phyloP scores from a whole-genome alignment of 2,329 filamentous ascomycete genomes.

The Colletotrichum shisoi region DNA sequence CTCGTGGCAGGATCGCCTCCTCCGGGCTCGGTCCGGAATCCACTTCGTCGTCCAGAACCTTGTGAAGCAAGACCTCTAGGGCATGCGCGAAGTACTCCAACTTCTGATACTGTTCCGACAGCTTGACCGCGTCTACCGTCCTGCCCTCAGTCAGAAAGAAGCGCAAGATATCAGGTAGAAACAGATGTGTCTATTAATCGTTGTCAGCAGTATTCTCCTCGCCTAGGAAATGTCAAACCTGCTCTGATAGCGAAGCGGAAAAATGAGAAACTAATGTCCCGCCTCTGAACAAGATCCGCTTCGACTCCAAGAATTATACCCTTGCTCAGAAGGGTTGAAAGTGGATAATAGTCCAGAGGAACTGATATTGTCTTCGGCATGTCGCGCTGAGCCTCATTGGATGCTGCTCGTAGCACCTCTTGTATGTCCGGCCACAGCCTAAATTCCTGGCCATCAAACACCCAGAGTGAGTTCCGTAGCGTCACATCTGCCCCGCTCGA shows the following conservation, averaged over 20 bases:
- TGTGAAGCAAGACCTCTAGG: slow-evolving; percentile 88
- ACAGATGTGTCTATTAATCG: slow-evolving; percentile 78
- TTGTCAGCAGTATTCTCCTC: slow-evolving; percentile 71
- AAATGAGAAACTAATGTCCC: slow-evolving; percentile 89
- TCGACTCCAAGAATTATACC: slow-evolving; percentile 91
- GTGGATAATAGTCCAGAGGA: slow-evolving; percentile 91
- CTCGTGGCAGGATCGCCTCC: slow-evolving; percentile 69
- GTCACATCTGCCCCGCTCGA: slow-evolving; percentile 39
- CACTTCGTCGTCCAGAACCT: slow-evolving; percentile 93
- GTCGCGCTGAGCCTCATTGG: slow-evolving; percentile 71
- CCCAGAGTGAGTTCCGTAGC: slow-evolving; percentile 88
- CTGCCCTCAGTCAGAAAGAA: slow-evolving; percentile 79
- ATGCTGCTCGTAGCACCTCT: slow-evolving; percentile 77
- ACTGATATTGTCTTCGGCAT: slow-evolving; percentile 78
- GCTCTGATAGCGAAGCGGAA: slow-evolving; percentile 88
- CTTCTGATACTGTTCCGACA: slow-evolving; percentile 85
- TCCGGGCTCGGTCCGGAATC: slow-evolving; percentile 72
- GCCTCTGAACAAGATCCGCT: slow-evolving; percentile 88
- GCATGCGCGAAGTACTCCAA: slow-evolving; percentile 93
- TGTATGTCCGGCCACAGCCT: slow-evolving; percentile 90
- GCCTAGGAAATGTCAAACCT: slow-evolving; percentile 83
- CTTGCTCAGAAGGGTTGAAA: slow-evolving; percentile 87
- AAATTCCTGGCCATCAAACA: slow-evolving; percentile 87
- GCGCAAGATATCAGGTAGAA: slow-evolving; percentile 86
- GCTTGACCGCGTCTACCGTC: slow-evolving; percentile 78